Evolutionary conservation across 257 asterid species (phyloP).

Genomic region (Nicotiana benthamiana): DNA sequence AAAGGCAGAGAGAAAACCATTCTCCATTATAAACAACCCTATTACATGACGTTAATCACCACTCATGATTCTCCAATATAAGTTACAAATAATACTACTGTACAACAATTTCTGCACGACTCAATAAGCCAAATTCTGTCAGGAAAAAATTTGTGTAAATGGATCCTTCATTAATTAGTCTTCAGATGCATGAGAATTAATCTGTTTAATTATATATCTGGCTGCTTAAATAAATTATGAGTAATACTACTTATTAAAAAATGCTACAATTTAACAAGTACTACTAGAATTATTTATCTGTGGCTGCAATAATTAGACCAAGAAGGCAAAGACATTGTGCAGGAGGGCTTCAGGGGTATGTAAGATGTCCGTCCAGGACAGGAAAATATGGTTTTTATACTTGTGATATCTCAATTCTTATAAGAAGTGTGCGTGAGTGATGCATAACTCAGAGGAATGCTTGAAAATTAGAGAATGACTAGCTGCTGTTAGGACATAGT

Average conservation of each 20-base stretch:
- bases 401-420: neutral
- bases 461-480: neutral
- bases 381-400: neutral
- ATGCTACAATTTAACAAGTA: neutral
- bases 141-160: neutral
- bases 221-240: neutral
- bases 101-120: no score
- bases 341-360: neutral
- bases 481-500: neutral
- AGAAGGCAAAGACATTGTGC: neutral
- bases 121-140: neutral
- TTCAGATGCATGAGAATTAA: neutral
- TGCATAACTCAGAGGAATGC: neutral
- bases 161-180: neutral
- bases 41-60: neutral
- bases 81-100: no score
- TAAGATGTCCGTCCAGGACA: neutral
- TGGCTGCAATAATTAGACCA: neutral
- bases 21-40: neutral
- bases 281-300: neutral
- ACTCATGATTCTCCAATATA: neutral
- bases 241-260: neutral
- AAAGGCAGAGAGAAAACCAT: neutral
- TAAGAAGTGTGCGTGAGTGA: neutral
- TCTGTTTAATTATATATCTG: neutral